phyloP scores from a whole-genome alignment of 371 early-diverging fungal species.

The Funneliformis caledonium region DNA sequence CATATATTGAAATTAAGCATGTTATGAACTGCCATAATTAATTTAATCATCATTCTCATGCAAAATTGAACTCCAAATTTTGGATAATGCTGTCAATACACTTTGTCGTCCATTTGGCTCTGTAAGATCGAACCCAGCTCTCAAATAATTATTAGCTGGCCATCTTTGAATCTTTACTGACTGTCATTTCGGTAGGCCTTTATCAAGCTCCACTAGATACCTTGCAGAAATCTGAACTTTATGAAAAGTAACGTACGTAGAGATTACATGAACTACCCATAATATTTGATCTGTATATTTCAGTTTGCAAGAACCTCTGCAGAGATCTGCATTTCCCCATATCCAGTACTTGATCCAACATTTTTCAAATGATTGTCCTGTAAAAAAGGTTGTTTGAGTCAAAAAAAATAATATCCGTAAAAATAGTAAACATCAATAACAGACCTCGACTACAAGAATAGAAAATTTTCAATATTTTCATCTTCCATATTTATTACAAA shows the following conservation, averaged over 20 bases:
- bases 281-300: constrained; percentile 18
- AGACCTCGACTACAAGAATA: constrained; percentile 14
- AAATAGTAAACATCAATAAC: constrained; percentile 6
- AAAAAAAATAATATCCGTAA: neutral
- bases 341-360: constrained; percentile 17
- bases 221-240: constrained; percentile 14
- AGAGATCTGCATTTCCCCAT: constrained; percentile 31
- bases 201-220: constrained; percentile 21
- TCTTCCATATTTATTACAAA: constrained; percentile 30
- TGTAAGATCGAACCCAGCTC: neutral
- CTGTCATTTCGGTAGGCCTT: neutral
- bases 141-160: constrained; percentile 7
- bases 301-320: constrained; percentile 2
- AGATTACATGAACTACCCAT: constrained; percentile 20
- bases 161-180: constrained; percentile 31
- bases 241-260: constrained; percentile 18
- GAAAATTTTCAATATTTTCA: constrained; percentile 16
- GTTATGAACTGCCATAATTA: no score
- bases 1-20: no score
- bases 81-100: constrained; percentile 11
- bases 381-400: constrained; percentile 33
- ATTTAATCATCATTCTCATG: no score
- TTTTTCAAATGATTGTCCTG: constrained; percentile 23
- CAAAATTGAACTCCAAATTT: constrained; percentile 2
- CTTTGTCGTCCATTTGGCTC: neutral